Evolutionary conservation across 169 alveolate genomes (phyloP).

Genomic region (Plasmodium cynomolgi): DNA sequence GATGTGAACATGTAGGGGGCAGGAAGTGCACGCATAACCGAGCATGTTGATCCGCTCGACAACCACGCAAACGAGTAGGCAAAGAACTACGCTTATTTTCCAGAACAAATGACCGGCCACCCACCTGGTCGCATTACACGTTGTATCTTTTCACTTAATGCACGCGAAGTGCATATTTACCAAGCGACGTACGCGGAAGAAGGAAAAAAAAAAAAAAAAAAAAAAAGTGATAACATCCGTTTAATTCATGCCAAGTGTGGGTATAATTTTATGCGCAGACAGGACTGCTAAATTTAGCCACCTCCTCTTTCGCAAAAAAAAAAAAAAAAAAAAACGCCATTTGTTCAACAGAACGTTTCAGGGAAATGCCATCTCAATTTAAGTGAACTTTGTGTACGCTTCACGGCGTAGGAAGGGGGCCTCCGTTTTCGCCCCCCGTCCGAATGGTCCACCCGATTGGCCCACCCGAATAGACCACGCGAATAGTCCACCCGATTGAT

Average conservation of each 20-base stretch:
- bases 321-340: not conserved
- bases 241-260: not conserved
- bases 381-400: not conserved
- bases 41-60: not conserved
- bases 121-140: not conserved
- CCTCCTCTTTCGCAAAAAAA: not conserved
- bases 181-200: not conserved
- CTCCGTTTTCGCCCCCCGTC: not conserved
- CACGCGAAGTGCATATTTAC: conserved; percentile 1
- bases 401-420: not conserved
- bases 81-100: not conserved
- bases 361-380: not conserved
- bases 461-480: too few relatives aligned
- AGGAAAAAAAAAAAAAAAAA: not conserved
- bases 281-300: not conserved
- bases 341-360: not conserved
- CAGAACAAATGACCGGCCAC: not conserved
- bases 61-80: not conserved
- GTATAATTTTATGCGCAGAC: not conserved
- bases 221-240: not conserved
- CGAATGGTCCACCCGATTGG: not conserved
- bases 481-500: not conserved
- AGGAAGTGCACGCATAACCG: not conserved
- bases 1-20: not conserved
- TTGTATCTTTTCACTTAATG: not conserved